Evolutionary conservation across 2,329 filamentous ascomycete genomes (phyloP).

Genomic region (Cytospora schulzeri): DNA sequence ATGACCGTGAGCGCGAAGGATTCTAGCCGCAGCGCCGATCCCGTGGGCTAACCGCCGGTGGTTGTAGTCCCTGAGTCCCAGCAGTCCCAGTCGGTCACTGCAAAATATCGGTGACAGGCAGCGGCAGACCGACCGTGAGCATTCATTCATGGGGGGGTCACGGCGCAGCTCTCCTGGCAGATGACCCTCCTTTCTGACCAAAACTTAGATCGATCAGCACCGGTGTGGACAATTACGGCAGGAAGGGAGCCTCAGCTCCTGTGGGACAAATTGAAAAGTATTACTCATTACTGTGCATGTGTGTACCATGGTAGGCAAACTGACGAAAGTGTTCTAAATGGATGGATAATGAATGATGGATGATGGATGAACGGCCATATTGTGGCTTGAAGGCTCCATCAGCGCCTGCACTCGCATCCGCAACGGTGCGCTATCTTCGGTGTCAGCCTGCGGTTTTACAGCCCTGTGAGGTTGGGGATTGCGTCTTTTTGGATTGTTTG

Average conservation of each 20-base stretch:
- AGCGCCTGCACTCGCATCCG: neutral
- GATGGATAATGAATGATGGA: no score
- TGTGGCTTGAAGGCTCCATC: conserved; percentile 10
- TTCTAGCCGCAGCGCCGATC: neutral
- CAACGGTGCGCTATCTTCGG: neutral
- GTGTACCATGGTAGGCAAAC: neutral
- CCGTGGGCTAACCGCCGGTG: neutral
- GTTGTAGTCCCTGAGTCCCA: no score
- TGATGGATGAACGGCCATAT: no score
- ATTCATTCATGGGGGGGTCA: neutral
- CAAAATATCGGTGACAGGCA: neutral
- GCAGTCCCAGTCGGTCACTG: neutral
- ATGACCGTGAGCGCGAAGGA: neutral
- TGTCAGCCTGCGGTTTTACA: neutral
- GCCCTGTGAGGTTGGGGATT: neutral
- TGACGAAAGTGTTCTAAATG: no score
- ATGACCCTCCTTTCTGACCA: conserved; percentile 12
- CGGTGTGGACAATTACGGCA: neutral
- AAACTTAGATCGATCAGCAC: neutral
- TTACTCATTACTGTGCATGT: no score
- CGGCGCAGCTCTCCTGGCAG: neutral
- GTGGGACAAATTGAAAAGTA: neutral
- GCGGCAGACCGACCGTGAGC: neutral
- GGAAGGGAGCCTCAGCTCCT: neutral
- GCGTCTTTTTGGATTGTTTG: neutral